Conservation (phyloP, 495 filamentous ascomycete species). For the Annulohypoxylon bovei region DNA sequence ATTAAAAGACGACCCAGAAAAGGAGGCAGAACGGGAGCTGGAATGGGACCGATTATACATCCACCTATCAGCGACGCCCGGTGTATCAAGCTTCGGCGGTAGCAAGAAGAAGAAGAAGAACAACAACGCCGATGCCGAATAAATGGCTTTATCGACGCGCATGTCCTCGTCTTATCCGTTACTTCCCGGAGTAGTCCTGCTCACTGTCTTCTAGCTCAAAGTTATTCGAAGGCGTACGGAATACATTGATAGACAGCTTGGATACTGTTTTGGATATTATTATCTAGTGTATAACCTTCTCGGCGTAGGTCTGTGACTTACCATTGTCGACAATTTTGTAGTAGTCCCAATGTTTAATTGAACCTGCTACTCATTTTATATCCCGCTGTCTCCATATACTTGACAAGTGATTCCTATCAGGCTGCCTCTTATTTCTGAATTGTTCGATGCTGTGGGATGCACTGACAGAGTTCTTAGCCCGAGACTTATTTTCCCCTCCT, state of each 20-base stretch:
- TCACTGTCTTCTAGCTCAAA: not conserved
- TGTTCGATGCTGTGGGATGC: too few species aligned
- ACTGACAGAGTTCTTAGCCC: too few species aligned
- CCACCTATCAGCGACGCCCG: conserved; percentile 78
- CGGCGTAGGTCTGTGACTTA: conserved; percentile 2
- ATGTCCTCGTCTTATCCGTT: conserved; percentile 32
- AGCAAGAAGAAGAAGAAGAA: conserved; percentile 72
- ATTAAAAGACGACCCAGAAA: conserved; percentile 74
- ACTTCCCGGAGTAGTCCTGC: conserved; percentile 15
- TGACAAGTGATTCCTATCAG: too few species aligned
- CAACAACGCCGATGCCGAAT: conserved; percentile 64
- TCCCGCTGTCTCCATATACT: too few species aligned
- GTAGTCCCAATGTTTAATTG: not conserved
- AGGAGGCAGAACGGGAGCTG: conserved; percentile 22
- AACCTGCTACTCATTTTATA: not conserved
- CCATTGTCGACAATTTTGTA: not conserved
- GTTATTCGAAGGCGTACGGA: conserved; percentile 12
- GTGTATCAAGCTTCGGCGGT: conserved; percentile 57
- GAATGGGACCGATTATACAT: conserved; percentile 74
- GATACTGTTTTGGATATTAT: conserved; percentile 14
- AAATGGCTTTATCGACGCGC: conserved; percentile 33
- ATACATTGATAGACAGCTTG: conserved; percentile 37
- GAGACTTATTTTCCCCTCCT: too few species aligned
- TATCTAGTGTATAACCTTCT: not conserved
- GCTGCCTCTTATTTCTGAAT: too few species aligned